phyloP scores from a whole-genome alignment of 176 grass and related monocot genomes.

The Thalia dealbata region DNA sequence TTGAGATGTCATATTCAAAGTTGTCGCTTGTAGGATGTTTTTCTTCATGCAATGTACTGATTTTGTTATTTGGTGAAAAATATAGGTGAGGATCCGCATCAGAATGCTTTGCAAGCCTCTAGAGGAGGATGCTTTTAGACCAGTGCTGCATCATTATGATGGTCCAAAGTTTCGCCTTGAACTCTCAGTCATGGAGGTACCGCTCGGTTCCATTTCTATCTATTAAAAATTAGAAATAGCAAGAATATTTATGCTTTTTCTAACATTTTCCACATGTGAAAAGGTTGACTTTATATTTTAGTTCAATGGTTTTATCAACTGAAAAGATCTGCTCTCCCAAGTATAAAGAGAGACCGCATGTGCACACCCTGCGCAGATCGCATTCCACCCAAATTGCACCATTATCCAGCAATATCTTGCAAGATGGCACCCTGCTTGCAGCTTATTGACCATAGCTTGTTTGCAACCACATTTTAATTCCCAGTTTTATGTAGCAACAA shows the following conservation, averaged over 20 bases:
- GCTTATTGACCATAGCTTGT: background rate
- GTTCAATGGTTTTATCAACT: no score
- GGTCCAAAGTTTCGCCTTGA: conserved; percentile 95
- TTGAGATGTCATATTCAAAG: background rate
- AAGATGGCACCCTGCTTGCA: background rate
- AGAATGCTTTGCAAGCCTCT: conserved; percentile 84
- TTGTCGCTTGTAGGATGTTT: background rate
- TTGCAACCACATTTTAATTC: background rate
- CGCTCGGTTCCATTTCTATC: conserved; percentile 8
- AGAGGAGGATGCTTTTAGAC: conserved; percentile 98
- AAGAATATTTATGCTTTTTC: background rate
- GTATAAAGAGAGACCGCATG: background rate
- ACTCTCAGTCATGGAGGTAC: conserved; percentile 93
- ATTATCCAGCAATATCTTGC: background rate
- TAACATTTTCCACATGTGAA: no score
- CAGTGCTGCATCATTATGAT: conserved; percentile 96
- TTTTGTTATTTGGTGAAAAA: conserved; percentile 24
- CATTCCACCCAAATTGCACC: no score
- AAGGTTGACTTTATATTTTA: no score
- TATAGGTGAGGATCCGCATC: conserved; percentile 87
- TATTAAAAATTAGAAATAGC: background rate
- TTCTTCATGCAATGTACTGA: background rate
- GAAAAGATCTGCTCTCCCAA: no score
- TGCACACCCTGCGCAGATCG: background rate
- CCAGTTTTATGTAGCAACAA: background rate